Evolutionary conservation across 192 early-diverging fungal species (phyloP), one percentile per base, ranked within the genome.

Genomic region (Mortierella antarctica): DNA sequence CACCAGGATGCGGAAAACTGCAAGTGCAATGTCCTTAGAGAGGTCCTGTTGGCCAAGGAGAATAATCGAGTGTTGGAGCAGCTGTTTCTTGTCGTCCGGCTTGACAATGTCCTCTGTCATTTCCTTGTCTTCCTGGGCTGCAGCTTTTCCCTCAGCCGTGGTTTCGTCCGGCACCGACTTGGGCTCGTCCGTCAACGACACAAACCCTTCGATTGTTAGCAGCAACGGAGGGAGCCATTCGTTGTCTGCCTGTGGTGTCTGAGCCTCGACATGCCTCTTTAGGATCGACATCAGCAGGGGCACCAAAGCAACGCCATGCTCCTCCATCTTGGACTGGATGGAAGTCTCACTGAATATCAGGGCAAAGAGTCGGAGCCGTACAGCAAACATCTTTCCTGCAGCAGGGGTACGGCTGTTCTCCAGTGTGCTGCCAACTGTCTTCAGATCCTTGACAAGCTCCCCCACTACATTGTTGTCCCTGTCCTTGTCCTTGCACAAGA

Each of bases 1-100:
- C 12, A 96, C 93, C 7, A 94, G 80, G 23, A 97, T 88, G 6
- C 95, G 87, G 59, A 98, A 86, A 42, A 93, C 82, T 17, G 96
- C 91, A 75, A 95, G 87, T 2, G 82, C 67, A 56, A 87, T 83
- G 64, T 88, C 86, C 57, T 84, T 87, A 46, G 76, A 66, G 41
- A 85, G 71, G 0, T 84, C 74, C 3, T 77, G 44, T 21, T 74
- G 78, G 44, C 71, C 76, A 12, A 89, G 67, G 41, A 89, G 57
- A 13, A 59, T 48, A 39, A 88, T 65, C 11, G 82, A 85, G 18
- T 75, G 78, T 13, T 65, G 50, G 0, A 89, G 72, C 20, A 91
- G 53, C 9, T 61, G 52, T 8, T 57, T 59, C 65, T 82, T 78
- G 2, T 87, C 72, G 11, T 57, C 57, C 6, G 70, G 68, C 9